Base-by-base conservation (phyloP, 208 protist species). In the Crithidia expoeki region DNA sequence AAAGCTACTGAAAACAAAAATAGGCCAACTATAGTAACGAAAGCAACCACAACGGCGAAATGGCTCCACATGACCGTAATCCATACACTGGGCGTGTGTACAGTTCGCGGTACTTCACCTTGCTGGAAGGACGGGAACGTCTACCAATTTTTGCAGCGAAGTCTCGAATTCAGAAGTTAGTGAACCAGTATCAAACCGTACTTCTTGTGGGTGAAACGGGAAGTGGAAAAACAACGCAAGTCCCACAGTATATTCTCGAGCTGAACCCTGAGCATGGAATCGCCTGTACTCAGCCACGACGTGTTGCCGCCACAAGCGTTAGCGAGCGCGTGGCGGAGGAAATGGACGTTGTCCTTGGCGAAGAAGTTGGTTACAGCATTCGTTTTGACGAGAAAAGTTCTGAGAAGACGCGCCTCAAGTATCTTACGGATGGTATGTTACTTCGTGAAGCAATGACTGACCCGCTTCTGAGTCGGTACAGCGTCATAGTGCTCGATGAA, bases 381-480 rank as follows among this genome's bases (percentile, higher is more conserved):
- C 94, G 99, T 63, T 99, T 99, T 81, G 98, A 99, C 65, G 98
- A 99, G 73, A 95, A 84, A 55, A 98, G 94, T 21, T 93, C 81
- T 10, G 72, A 84, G 14, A 85, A 97, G 28, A 99, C 99, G 10
- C 79, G 84, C 0, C 89, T 99, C 9, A 99, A 99, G 68, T 99
- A 99, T 74, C 88, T 99, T 74, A 99, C 98, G 1, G 98, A 99
- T 88, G 98, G 98, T 94, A 99, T 99, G 92, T 74, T 99, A 11
- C 82, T 99, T 16, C 91, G 98, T 51, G 98, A 99, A 72, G 97
- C 92, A 42, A 92, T 99, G 72, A 65, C 87, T 21, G 98, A 99
- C 75, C 84, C 93, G 14, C 49, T 94, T 11, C 66, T 99, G 17
- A 76, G 46, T 23, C 64, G 86, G 9, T 99, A 99, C 84, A 92